phyloP scores from a whole-genome alignment of 441 rosid species.

The Cnidoscolus chayamansa region DNA sequence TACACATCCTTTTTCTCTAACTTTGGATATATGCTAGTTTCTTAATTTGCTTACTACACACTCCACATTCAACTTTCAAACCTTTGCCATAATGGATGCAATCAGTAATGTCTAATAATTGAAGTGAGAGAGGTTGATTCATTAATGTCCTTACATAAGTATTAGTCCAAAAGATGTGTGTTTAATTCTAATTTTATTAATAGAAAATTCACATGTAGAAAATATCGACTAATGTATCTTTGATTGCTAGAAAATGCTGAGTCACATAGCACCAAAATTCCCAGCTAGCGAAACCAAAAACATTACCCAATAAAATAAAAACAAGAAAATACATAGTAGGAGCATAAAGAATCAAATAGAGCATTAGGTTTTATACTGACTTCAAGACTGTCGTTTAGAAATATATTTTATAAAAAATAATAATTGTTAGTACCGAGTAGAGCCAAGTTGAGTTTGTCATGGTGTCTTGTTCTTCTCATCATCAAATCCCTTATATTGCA shows the following conservation, averaged over 20 bases:
- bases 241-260: too few relatives aligned
- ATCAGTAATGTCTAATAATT: too few relatives aligned
- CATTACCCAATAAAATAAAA: neutral
- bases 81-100: too few relatives aligned
- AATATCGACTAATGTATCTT: neutral
- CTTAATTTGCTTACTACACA: too few relatives aligned
- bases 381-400: constrained; percentile 3
- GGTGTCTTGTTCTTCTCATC: constrained; percentile 16
- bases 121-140: too few relatives aligned
- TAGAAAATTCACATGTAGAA: neutral
- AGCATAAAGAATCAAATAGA: constrained; percentile 14
- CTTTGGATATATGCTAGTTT: too few relatives aligned
- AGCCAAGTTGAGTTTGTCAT: neutral
- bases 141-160: too few relatives aligned
- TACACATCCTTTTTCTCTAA: too few relatives aligned
- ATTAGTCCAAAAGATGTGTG: neutral
- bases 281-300: constrained; percentile 5
- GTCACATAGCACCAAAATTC: constrained; percentile 11
- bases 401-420: neutral
- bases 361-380: neutral
- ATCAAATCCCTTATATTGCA: constrained; percentile 13
- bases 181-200: neutral
- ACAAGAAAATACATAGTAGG: neutral
- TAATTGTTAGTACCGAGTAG: neutral
- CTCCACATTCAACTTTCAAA: too few relatives aligned